Percentiles rank a stretch among this genome's conserved stretches.
Conservation (phyloP, 805 yeast genomes). For the Teunomyces barrocoloradensis region DNA sequence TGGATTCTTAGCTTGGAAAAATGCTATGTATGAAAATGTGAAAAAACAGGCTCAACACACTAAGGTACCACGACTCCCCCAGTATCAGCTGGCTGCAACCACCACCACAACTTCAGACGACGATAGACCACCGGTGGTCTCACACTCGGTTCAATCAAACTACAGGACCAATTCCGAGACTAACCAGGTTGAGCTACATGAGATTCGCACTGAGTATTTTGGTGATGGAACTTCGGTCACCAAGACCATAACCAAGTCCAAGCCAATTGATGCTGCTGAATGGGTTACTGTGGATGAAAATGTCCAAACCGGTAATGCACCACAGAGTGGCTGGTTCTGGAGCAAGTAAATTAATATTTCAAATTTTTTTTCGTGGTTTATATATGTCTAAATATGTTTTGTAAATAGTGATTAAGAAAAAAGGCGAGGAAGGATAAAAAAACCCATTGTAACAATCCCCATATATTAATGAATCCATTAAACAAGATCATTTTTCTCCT, state of each 20-base stretch:
- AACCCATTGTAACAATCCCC: neutral
- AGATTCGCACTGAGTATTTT: slow-evolving; percentile 31
- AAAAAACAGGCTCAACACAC: slow-evolving; percentile 23
- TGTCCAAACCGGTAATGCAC: slow-evolving; percentile 12
- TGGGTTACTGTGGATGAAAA: slow-evolving; percentile 33
- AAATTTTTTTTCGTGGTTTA: neutral
- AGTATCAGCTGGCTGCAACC: neutral
- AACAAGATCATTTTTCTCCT: slow-evolving; percentile 46
- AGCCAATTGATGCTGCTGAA: slow-evolving; percentile 31
- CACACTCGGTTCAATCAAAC: slow-evolving; percentile 25
- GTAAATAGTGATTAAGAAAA: neutral
- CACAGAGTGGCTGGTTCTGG: slow-evolving; percentile 24
- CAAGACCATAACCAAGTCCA: slow-evolving; percentile 27
- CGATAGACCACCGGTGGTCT: slow-evolving; percentile 16
- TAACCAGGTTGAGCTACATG: slow-evolving; percentile 29
- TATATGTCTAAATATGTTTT: neutral
- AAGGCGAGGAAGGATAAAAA: neutral
- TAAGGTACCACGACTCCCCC: neutral
- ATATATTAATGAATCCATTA: slow-evolving; percentile 38
- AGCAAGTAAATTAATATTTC: slow-evolving; percentile 4
- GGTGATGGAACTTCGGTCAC: slow-evolving; percentile 37
- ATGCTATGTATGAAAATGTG: slow-evolving; percentile 49
- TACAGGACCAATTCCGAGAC: slow-evolving; percentile 25
- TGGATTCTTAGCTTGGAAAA: slow-evolving; percentile 65
- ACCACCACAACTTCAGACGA: neutral